phyloP scores from a whole-genome alignment of 2,329 filamentous ascomycete species.

The Gaeumannomyces sp. region DNA sequence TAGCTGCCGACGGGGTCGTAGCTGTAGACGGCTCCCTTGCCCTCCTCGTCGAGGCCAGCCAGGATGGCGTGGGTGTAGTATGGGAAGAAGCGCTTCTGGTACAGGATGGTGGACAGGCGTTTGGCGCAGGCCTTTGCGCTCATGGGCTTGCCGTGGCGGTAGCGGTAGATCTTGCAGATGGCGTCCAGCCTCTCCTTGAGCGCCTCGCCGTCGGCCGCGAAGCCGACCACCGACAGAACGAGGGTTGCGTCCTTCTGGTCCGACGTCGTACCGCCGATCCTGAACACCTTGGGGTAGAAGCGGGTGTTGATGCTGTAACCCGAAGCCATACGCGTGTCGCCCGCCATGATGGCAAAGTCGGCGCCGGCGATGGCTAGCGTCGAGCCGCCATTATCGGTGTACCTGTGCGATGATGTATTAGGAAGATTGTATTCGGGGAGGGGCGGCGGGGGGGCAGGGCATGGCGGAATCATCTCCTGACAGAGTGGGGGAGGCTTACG shows the following conservation, averaged over 20 bases:
- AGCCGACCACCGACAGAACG: conserved; percentile 89
- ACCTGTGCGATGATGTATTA: conserved; percentile 43
- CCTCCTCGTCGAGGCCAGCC: conserved; percentile 89
- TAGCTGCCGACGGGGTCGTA: conserved; percentile 98
- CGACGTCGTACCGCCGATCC: conserved; percentile 85
- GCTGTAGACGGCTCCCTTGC: conserved; percentile 88
- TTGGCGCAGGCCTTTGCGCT: conserved; percentile 90
- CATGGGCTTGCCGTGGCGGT: conserved; percentile 97
- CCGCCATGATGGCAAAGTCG: conserved; percentile 93
- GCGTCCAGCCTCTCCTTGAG: conserved; percentile 90
- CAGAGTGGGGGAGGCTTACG: conserved; percentile 52
- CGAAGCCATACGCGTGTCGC: conserved; percentile 90
- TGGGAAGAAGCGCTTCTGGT: conserved; percentile 97
- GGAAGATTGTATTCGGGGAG: neutral
- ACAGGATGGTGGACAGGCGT: conserved; percentile 89
- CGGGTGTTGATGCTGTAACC: conserved; percentile 99
- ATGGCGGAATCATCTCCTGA: neutral
- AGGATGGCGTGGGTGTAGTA: conserved; percentile 97
- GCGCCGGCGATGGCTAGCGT: conserved; percentile 90
- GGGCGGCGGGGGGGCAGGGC: neutral
- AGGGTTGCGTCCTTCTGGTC: conserved; percentile 81
- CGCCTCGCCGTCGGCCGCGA: conserved; percentile 89
- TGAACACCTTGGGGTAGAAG: conserved; percentile 92
- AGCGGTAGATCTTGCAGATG: conserved; percentile 97
- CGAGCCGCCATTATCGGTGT: conserved; percentile 96